These are phyloP conservation scores for Cyathus striatus DNA, from an alignment of 768 basidiomycete species.

Conservation along the genomic window DNA sequence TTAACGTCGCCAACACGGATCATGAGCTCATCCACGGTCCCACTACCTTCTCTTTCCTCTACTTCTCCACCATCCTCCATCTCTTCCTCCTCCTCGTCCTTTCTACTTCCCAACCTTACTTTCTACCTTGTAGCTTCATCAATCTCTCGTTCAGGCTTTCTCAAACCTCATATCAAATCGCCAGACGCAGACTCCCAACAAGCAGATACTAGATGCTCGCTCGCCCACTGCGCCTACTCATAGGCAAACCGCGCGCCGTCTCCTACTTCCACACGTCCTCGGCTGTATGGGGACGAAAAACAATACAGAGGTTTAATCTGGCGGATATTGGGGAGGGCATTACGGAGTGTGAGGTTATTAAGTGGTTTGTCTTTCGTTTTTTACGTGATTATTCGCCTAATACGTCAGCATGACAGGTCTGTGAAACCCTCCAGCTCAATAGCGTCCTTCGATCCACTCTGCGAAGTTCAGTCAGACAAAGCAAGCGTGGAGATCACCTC, in stretches of 20 bases:
- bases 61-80: too few relatives aligned
- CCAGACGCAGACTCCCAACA: too few relatives aligned
- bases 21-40: too few relatives aligned
- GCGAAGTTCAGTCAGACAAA: constrained; percentile 89
- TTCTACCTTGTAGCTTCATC: too few relatives aligned
- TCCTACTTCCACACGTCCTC: constrained; percentile 28
- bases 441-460: constrained; percentile 65
- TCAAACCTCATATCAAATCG: too few relatives aligned
- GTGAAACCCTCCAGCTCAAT: constrained; percentile 48
- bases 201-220: too few relatives aligned
- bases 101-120: too few relatives aligned
- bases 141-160: too few relatives aligned
- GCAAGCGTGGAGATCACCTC: constrained; percentile 89
- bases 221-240: constrained; percentile 25
- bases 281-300: constrained; percentile 24
- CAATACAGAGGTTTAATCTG: constrained; percentile 61
- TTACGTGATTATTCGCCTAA: not conserved
- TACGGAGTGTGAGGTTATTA: constrained; percentile 85
- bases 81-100: too few relatives aligned
- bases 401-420: constrained; percentile 39
- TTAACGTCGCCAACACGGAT: too few relatives aligned
- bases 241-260: constrained; percentile 18
- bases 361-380: constrained; percentile 51
- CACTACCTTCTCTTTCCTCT: too few relatives aligned
- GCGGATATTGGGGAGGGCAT: constrained; percentile 91